phyloP scores from a whole-genome alignment of 2,329 filamentous ascomycete species.

The Colletotrichum australisinense region DNA sequence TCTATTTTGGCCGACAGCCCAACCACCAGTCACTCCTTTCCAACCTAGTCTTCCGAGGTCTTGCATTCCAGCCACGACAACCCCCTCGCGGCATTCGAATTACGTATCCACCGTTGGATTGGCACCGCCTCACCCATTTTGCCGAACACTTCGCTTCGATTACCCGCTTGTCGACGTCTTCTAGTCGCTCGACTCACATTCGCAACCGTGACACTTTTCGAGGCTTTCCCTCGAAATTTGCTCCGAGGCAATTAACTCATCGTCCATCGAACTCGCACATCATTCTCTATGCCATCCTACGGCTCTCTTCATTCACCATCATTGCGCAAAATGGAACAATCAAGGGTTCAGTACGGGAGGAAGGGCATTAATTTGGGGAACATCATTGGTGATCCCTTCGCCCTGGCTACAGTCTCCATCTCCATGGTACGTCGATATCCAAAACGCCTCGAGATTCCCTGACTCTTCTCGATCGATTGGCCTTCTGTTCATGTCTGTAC shows the following conservation, averaged over 20 bases:
- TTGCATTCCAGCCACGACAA: slow-evolving; percentile 33
- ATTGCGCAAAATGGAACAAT: slow-evolving; percentile 83
- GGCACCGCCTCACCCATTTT: background rate
- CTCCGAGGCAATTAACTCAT: slow-evolving; percentile 23
- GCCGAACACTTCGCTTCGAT: background rate
- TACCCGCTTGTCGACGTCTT: background rate
- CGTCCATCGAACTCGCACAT: background rate
- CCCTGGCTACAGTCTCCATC: slow-evolving; percentile 93
- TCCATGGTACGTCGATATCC: slow-evolving; percentile 74
- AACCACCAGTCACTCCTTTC: slow-evolving; percentile 36
- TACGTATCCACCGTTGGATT: slow-evolving; percentile 16
- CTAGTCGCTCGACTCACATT: slow-evolving; percentile 1
- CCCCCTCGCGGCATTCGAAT: slow-evolving; percentile 30
- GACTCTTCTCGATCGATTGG: background rate
- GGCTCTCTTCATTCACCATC: slow-evolving; percentile 79
- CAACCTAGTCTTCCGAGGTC: slow-evolving; percentile 8
- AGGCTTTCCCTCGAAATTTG: slow-evolving; percentile 9
- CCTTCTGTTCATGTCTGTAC: background rate
- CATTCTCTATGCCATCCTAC: slow-evolving; percentile 78
- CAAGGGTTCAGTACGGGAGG: slow-evolving; percentile 65
- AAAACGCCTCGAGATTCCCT: background rate
- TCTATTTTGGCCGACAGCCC: slow-evolving; percentile 12
- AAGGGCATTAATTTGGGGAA: slow-evolving; percentile 82
- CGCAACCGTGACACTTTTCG: background rate
- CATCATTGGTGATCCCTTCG: slow-evolving; percentile 96